These are phyloP conservation scores for Fusarium tricinctum DNA, from an alignment of 2,329 filamentous ascomycete genomes.

Conservation along the genomic window DNA sequence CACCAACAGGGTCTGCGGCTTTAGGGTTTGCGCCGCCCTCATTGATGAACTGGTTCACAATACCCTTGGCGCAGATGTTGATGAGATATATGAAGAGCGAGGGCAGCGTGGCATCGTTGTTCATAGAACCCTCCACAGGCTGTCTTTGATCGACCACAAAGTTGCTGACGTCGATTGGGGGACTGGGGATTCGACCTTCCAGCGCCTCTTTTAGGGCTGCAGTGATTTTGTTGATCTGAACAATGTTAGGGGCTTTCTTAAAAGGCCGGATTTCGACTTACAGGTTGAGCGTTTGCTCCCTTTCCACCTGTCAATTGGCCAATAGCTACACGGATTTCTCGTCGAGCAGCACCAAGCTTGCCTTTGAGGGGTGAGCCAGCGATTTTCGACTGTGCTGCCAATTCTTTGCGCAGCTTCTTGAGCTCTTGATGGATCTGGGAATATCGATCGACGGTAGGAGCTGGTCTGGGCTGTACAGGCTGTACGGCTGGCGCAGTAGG, in stretches of 20 bases:
- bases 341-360: conserved; percentile 77
- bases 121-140: conserved; percentile 63
- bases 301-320: conserved; percentile 79
- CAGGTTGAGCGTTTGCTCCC: conserved; percentile 66
- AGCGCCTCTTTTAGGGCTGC: conserved; percentile 66
- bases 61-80: conserved; percentile 80
- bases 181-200: conserved; percentile 65
- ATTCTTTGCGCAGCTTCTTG: conserved; percentile 74
- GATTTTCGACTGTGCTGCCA: conserved; percentile 68
- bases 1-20: conserved; percentile 83
- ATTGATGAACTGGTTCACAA: conserved; percentile 77
- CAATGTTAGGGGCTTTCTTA: conserved; percentile 32
- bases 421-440: conserved; percentile 75
- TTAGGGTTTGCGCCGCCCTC: conserved; percentile 75
- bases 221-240: conserved; percentile 56
- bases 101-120: conserved; percentile 70
- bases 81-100: conserved; percentile 80
- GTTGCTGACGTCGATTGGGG: conserved; percentile 66
- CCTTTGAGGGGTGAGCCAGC: conserved; percentile 68
- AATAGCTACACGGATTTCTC: conserved; percentile 78
- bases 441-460: conserved; percentile 59
- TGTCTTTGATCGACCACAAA: conserved; percentile 65
- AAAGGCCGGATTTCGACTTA: conserved; percentile 46
- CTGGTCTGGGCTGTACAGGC: conserved; percentile 15
- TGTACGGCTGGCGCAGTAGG: conserved; percentile 33